A percentile compares a stretch with the other conserved stretches of the same genome.
These are phyloP conservation scores for Litsea cubeba DNA, from an alignment of 164 flowering plant species.

Conservation along the genomic window DNA sequence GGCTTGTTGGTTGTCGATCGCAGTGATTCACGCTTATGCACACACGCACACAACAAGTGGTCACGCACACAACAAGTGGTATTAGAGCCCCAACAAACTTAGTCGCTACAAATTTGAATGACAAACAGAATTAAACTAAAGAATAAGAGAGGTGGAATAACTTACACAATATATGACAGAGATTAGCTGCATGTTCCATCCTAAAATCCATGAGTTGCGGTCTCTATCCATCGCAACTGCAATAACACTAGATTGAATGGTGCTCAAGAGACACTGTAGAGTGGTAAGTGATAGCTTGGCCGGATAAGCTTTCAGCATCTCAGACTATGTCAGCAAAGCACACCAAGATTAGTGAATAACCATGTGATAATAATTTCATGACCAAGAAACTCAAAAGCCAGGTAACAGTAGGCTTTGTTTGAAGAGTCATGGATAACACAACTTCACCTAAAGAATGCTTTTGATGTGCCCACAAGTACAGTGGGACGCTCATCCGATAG, in stretches of 20 bases:
- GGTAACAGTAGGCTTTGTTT: background rate
- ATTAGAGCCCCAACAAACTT: no score
- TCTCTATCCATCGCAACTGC: conserved; percentile 25
- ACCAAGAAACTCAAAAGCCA: background rate
- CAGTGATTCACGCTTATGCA: no score
- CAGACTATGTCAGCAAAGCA: conserved; percentile 7
- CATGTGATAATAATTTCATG: background rate
- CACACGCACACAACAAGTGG: no score
- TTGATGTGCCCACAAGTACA: background rate
- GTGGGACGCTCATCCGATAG: background rate
- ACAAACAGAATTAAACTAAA: no score
- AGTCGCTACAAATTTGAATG: no score
- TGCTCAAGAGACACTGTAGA: conserved; percentile 23
- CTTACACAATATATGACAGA: conserved; percentile 25
- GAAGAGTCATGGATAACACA: background rate
- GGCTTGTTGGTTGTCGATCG: no score
- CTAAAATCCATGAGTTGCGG: conserved; percentile 27
- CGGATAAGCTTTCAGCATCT: conserved; percentile 21
- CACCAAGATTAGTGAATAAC: background rate
- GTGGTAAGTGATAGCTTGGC: conserved; percentile 24
- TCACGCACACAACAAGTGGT: no score
- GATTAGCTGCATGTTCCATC: conserved; percentile 23
- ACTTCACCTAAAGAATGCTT: background rate
- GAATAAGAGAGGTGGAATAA: background rate
- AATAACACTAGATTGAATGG: conserved; percentile 18